Base-by-base conservation (phyloP, 75 land plant species). In the Picea glauca region DNA sequence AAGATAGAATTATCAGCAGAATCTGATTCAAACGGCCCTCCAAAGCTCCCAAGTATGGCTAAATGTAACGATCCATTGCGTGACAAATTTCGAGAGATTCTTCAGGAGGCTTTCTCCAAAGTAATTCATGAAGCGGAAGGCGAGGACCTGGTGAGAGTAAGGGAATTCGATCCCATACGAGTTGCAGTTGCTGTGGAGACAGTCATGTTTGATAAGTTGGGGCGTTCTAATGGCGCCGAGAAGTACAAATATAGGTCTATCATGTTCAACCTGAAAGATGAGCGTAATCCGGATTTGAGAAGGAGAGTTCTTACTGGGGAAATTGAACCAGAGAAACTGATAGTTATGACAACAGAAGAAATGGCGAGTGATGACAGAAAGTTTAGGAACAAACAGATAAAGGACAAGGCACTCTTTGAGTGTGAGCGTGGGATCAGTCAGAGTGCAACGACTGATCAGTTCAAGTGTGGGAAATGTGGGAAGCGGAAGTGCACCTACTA, bases 331-430 rank as follows among this genome's bases (percentile, higher is more conserved):
- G 83, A 65, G 17, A 83, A 64, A 15, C 58, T 87, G 4, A 18
- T 56, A 5, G 70, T 64, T 5, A 78, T 87, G 84, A 81, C 79
- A 23, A 20, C 77, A 7, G 81, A 85, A 9, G 88, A 87, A 21
- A 87, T 87, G 88, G 87, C 87, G 9, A 85, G 88, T 79, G 87
- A 87, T 76, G 79, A 85, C 38, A 58, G 87, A 30, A 85, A 81
- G 67, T 59, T 76, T 58, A 76, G 81, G 81, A 87, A 78, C 26
- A 46, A 79, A 33, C 60, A 63, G 31, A 87, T 87, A n/a, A 85
- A 85, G 62, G 77, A 87, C n/a, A 85, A 85, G 60, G 87, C 87
- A 50, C 60, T 87, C 18, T 87, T 87, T 62, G 87, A 84, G 5
- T 87, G 81, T 66, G 87, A 85, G 75, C 74, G 88, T 30, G 88